These are phyloP conservation scores for Trichoderma cornu-damae DNA, from an alignment of 2,329 filamentous ascomycete species.

Conservation along the genomic window DNA sequence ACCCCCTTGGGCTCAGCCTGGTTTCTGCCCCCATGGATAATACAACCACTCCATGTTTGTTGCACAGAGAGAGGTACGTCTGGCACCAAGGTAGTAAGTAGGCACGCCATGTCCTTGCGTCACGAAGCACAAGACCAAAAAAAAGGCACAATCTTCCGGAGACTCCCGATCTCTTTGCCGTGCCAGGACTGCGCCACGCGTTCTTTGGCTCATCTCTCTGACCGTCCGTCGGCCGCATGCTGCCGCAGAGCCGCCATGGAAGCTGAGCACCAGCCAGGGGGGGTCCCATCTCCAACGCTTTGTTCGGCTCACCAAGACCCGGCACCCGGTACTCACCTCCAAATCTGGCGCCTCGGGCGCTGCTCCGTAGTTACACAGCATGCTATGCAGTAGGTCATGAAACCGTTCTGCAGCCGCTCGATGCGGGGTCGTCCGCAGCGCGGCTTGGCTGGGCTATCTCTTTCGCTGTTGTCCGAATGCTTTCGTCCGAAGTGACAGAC, in stretches of 20 bases:
- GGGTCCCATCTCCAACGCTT: neutral
- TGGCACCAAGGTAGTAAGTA: too few species aligned
- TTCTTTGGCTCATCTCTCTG: neutral
- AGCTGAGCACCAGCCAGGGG: constrained; percentile 1
- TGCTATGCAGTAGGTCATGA: constrained; percentile 9
- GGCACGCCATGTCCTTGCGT: neutral
- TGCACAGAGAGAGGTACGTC: neutral
- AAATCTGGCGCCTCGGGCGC: constrained; percentile 2
- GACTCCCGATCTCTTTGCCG: constrained; percentile 8
- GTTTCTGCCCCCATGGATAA: constrained; percentile 5
- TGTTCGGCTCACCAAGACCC: constrained; percentile 13
- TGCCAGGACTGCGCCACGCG: neutral
- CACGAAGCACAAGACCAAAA: neutral
- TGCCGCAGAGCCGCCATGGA: constrained; percentile 10
- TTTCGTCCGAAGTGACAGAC: neutral
- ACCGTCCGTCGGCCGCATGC: neutral
- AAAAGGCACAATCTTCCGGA: constrained; percentile 9
- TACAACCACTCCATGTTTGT: neutral
- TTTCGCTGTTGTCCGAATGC: neutral
- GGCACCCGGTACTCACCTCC: constrained; percentile 13
- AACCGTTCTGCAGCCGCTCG: constrained; percentile 1
- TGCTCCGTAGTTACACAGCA: constrained; percentile 9
- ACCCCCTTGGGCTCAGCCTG: constrained; percentile 5
- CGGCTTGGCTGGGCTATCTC: neutral
- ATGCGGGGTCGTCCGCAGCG: constrained; percentile 6